These are phyloP conservation scores for Sporothrix curviconia DNA, from an alignment of 2,329 filamentous ascomycete species.

Conservation along the genomic window DNA sequence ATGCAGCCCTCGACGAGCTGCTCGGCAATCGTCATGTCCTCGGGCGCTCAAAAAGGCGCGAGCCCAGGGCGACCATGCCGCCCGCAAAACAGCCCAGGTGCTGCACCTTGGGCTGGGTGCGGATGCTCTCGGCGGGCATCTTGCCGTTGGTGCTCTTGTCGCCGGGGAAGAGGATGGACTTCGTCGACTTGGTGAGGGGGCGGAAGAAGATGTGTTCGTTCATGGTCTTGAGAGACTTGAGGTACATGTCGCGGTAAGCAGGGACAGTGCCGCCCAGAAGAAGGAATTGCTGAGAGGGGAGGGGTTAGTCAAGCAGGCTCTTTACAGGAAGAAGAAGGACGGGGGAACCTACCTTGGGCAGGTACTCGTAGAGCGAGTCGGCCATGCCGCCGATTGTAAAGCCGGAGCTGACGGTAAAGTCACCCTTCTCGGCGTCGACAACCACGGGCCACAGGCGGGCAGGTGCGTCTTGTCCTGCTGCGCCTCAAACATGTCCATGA, in stretches of 20 bases:
- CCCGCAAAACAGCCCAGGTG: constrained; percentile 59
- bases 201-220: constrained; percentile 40
- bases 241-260: constrained; percentile 28
- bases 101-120: constrained; percentile 34
- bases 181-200: constrained; percentile 28
- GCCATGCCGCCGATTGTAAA: constrained; percentile 51
- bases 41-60: constrained; percentile 49
- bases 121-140: constrained; percentile 21
- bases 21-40: constrained; percentile 51
- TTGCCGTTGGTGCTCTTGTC: constrained; percentile 29
- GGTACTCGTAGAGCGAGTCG: constrained; percentile 58
- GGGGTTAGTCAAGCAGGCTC: too few species aligned
- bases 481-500: constrained; percentile 48
- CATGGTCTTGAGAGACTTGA: constrained; percentile 25
- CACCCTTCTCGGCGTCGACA: constrained; percentile 47
- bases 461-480: constrained; percentile 48
- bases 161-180: constrained; percentile 42
- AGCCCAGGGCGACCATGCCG: constrained; percentile 58
- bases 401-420: constrained; percentile 49
- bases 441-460: constrained; percentile 56
- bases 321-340: too few species aligned
- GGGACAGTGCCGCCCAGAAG: constrained; percentile 55
- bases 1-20: constrained; percentile 58
- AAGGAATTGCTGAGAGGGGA: constrained; percentile 56
- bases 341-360: too few species aligned